A percentile compares a stretch with the other conserved stretches of the same genome.
phyloP scores from a whole-genome alignment of 768 basidiomycete genomes.

The Boletus eberwhitei region DNA sequence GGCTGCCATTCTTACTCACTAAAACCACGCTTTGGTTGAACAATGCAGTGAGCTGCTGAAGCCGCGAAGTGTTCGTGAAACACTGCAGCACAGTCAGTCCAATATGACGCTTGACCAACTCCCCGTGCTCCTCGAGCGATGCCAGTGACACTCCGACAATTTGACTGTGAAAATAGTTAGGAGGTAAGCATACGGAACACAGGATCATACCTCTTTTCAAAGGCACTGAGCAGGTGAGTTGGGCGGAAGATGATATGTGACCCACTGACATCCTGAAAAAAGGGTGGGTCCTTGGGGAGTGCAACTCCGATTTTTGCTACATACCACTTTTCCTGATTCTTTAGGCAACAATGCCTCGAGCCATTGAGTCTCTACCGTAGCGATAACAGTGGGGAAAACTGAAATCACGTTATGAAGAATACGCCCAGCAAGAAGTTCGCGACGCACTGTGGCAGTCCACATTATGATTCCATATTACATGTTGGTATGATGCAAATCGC shows the following conservation, averaged over 20 bases:
- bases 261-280: conserved; percentile 25
- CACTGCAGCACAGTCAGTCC: conserved; percentile 40
- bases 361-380: conserved; percentile 45
- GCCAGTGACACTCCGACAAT: conserved; percentile 38
- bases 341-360: conserved; percentile 48
- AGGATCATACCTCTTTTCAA: conserved; percentile 40
- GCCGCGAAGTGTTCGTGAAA: conserved; percentile 35
- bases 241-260: conserved; percentile 47
- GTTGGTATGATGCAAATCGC: conserved; percentile 52
- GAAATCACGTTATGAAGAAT: background rate
- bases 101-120: conserved; percentile 37
- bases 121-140: conserved; percentile 38
- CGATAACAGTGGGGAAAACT: conserved; percentile 34
- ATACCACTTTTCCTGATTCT: conserved; percentile 5
- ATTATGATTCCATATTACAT: conserved; percentile 48
- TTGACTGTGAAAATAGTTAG: conserved; percentile 35
- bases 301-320: background rate
- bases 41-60: conserved; percentile 40
- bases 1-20: conserved; percentile 32
- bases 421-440: background rate
- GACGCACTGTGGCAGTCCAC: conserved; percentile 41
- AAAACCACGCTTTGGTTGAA: conserved; percentile 40
- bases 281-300: background rate
- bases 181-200: background rate
- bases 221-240: conserved; percentile 34